These are phyloP conservation scores for Brassica juncea DNA, from an alignment of 345 rosid species.

Conservation along the genomic window DNA sequence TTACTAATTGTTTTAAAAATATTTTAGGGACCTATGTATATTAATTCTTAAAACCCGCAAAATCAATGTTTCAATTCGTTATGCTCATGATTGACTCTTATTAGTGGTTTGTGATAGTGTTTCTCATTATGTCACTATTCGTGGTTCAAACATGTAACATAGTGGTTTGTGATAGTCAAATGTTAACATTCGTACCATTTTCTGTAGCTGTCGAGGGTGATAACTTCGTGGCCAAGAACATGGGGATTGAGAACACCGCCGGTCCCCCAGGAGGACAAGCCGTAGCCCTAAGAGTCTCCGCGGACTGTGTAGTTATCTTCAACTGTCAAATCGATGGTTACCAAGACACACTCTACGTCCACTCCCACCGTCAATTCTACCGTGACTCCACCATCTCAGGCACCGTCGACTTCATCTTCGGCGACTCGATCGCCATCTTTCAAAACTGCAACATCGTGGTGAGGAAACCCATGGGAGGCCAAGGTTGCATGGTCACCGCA, in stretches of 20 bases:
- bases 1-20: too few relatives aligned
- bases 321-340: slow-evolving; percentile 38
- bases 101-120: neutral
- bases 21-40: too few relatives aligned
- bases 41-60: too few relatives aligned
- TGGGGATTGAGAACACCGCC: slow-evolving; percentile 34
- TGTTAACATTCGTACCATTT: neutral
- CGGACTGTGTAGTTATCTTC: neutral
- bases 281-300: slow-evolving; percentile 25
- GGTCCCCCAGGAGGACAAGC: slow-evolving; percentile 36
- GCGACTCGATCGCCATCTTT: slow-evolving; percentile 15
- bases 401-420: slow-evolving; percentile 41
- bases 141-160: neutral
- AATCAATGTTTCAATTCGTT: too few relatives aligned
- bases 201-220: slow-evolving; percentile 25
- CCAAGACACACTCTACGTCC: slow-evolving; percentile 38
- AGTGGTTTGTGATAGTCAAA: neutral
- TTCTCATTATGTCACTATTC: neutral
- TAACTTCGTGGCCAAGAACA: slow-evolving; percentile 45
- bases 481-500: slow-evolving; percentile 30
- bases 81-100: too few relatives aligned
- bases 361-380: slow-evolving; percentile 33
- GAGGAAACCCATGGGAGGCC: slow-evolving; percentile 27
- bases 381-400: slow-evolving; percentile 36
- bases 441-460: slow-evolving; percentile 31